phyloP scores from a whole-genome alignment of 2,329 filamentous ascomycete species.

The Phaeophleospora eucalypticola region DNA sequence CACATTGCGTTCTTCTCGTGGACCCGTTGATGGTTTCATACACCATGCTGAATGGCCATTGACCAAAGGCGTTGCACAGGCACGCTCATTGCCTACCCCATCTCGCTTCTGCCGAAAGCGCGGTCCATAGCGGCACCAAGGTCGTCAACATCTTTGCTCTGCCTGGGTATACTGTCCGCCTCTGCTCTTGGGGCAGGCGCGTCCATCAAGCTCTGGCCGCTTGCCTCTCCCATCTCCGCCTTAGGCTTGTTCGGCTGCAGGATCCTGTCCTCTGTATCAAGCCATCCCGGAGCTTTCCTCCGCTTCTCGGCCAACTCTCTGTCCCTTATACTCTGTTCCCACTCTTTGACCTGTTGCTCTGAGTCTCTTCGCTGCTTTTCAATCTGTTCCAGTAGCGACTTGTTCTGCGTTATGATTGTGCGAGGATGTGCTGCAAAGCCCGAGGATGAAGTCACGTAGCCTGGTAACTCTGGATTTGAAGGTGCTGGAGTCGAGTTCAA shows the following conservation, averaged over 20 bases:
- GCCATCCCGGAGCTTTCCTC: slow-evolving; percentile 72
- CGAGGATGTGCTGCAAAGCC: slow-evolving; percentile 80
- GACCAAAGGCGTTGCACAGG: too few species aligned
- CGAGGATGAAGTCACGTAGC: slow-evolving; percentile 73
- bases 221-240: slow-evolving; percentile 17
- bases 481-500: slow-evolving; percentile 45
- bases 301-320: slow-evolving; percentile 75
- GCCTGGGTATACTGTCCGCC: slow-evolving; percentile 6
- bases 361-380: slow-evolving; percentile 65
- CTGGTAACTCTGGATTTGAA: slow-evolving; percentile 43
- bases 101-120: slow-evolving; percentile 33
- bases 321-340: slow-evolving; percentile 62
- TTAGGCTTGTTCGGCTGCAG: slow-evolving; percentile 59
- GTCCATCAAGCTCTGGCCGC: slow-evolving; percentile 23
- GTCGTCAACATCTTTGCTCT: slow-evolving; percentile 28
- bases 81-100: slow-evolving; percentile 21
- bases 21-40: too few species aligned
- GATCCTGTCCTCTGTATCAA: slow-evolving; percentile 68
- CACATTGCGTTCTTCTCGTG: too few species aligned
- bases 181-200: slow-evolving; percentile 12
- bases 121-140: slow-evolving; percentile 35
- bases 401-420: slow-evolving; percentile 78
- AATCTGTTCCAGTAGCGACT: slow-evolving; percentile 72
- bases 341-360: slow-evolving; percentile 60
- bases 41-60: too few species aligned